These are phyloP conservation scores for Phascolomyces articulosus DNA, from an alignment of 371 early-diverging fungal species.

Conservation along the genomic window DNA sequence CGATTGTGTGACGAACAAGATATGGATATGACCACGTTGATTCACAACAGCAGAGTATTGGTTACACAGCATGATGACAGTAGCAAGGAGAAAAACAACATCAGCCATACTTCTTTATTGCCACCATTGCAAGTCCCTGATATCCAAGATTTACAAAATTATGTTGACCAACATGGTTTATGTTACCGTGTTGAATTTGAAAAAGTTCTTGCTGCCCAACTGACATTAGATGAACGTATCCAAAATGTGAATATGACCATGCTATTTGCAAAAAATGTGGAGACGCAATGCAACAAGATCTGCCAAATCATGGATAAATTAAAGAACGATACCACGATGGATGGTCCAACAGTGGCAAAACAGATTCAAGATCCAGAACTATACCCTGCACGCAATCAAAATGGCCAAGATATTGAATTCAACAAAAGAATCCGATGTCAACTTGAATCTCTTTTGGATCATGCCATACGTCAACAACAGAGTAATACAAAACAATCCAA, in stretches of 20 bases:
- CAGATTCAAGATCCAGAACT: conserved; percentile 6
- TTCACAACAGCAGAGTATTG: not conserved
- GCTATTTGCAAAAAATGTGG: not conserved
- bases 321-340: not conserved
- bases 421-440: not conserved
- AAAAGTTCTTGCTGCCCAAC: not conserved
- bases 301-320: not conserved
- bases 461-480: not conserved
- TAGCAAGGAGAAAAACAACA: not conserved
- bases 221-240: not conserved
- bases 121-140: not conserved
- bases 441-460: not conserved
- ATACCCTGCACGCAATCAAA: not conserved
- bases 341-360: not conserved
- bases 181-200: not conserved
- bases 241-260: not conserved
- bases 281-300: not conserved
- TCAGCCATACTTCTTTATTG: not conserved
- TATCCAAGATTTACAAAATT: not conserved
- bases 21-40: not conserved
- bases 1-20: not conserved
- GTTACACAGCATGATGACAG: not conserved
- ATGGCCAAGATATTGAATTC: not conserved
- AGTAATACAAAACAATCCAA: not conserved
- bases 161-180: not conserved